Percentiles rank a stretch among this genome's conserved stretches.
These are phyloP conservation scores for Exophiala aquamarina DNA, from an alignment of 2,329 filamentous ascomycete genomes.

Conservation along the genomic window DNA sequence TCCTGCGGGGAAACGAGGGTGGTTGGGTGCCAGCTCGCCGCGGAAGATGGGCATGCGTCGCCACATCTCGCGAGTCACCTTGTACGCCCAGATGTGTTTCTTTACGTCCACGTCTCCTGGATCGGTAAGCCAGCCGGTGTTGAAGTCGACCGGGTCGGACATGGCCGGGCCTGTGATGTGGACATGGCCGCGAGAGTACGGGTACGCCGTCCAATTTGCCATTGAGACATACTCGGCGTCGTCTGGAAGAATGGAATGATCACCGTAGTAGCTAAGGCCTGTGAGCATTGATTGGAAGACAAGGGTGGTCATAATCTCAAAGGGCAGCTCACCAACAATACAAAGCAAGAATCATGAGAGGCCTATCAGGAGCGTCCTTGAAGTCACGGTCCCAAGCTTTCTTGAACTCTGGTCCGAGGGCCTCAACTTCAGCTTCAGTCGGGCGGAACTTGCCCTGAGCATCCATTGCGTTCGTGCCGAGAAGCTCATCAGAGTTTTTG, in stretches of 20 bases:
- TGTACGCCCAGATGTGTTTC: conserved; percentile 64
- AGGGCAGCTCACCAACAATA: conserved; percentile 12
- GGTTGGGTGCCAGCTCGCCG: conserved; percentile 39
- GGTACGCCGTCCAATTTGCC: conserved; percentile 58
- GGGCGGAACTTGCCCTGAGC: conserved; percentile 58
- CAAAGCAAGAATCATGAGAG: conserved; percentile 29
- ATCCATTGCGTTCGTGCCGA: conserved; percentile 62
- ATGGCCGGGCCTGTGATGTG: conserved; percentile 51
- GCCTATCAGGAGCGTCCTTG: conserved; percentile 43
- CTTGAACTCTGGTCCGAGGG: conserved; percentile 55
- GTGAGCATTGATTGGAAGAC: background rate
- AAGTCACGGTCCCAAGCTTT: conserved; percentile 59
- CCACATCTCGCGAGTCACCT: conserved; percentile 62
- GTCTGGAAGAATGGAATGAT: conserved; percentile 34
- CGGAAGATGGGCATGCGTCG: conserved; percentile 55
- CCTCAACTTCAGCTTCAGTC: conserved; percentile 51
- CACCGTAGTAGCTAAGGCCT: conserved; percentile 27
- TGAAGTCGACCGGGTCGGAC: conserved; percentile 54
- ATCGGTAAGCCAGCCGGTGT: conserved; percentile 58
- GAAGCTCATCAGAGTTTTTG: conserved; percentile 31
- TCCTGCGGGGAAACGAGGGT: conserved; percentile 39
- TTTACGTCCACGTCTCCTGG: conserved; percentile 57
- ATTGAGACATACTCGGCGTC: conserved; percentile 53
- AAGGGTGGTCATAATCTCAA: background rate
- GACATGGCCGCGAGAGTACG: conserved; percentile 60